Base-by-base conservation (phyloP, 345 rosid species). In the Draba incana region DNA sequence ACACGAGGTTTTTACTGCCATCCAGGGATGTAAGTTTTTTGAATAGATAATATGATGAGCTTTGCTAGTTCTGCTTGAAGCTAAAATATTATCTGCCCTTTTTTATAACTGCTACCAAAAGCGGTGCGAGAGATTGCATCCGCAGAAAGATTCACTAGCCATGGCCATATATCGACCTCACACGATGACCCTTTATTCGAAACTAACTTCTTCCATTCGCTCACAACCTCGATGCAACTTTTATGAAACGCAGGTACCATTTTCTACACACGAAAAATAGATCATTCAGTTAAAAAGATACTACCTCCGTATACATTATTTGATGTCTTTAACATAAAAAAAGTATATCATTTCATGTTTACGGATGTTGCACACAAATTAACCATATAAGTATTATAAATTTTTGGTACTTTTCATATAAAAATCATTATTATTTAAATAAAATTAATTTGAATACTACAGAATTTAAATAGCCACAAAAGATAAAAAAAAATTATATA, bases 61-160 rank as follows among this genome's bases (percentile, higher is more conserved):
- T 52, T 20, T 63, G 75, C 62, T 56, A 82, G 80, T 43, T 81
- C 82, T 1, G 59, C 47, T 23, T 83, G 79, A 8, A 90, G 77
- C 49, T 79, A 67, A 51, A 87, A 90, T 46, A 87, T 81, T 53
- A 64, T 81, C 62, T 75, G 85, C 3, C 96, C 96, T 63, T 87
- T 93, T 67, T 83, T 82, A 27, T 80, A 87, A 77, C 82, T 87
- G 52, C 88, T 87, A 0, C 92, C 96, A 62, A 89, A 89, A 57
- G 82, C 84, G 0, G 85, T 79, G 44, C 75, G 79, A 30, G 84
- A 82, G 59, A 83, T 83, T 14, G 64, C 82, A 46, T 83, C 84
- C 6, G 63, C 35, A 0, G 86, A 74, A 55, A 83, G 67, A 43
- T 38, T 71, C 70, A 33, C 54, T 70, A 83, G 69, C 16, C 66